Evolutionary conservation across 192 early-diverging fungal species (phyloP).

Genomic region (Coemansia sp.): DNA sequence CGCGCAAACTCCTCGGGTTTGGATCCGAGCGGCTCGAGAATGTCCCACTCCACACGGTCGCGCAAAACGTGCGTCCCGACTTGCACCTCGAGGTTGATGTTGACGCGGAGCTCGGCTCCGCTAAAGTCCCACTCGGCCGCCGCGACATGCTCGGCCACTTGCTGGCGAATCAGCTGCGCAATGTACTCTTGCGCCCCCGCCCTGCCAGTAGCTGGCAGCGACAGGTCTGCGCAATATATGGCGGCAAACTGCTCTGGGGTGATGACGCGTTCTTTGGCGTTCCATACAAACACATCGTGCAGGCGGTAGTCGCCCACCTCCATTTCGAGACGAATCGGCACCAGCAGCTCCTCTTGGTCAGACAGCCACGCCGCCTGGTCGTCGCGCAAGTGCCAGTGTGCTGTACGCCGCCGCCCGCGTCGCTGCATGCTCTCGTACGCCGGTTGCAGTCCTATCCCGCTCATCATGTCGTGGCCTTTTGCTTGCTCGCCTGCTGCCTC

Average conservation of each 20-base stretch:
- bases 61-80: conserved; percentile 75
- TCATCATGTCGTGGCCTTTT: conserved; percentile 37
- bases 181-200: conserved; percentile 33
- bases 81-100: conserved; percentile 75
- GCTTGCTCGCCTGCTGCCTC: conserved; percentile 23
- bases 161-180: conserved; percentile 50
- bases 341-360: conserved; percentile 69
- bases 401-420: conserved; percentile 44
- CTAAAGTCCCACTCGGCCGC: conserved; percentile 32
- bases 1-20: conserved; percentile 52
- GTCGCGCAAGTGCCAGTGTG: conserved; percentile 51
- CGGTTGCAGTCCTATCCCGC: conserved; percentile 42
- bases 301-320: conserved; percentile 84
- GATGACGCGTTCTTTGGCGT: conserved; percentile 76
- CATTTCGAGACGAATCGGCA: conserved; percentile 89
- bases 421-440: conserved; percentile 32
- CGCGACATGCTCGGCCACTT: conserved; percentile 48
- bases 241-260: conserved; percentile 85
- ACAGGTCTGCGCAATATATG: conserved; percentile 76
- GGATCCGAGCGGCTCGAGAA: conserved; percentile 54
- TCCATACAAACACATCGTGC: conserved; percentile 91
- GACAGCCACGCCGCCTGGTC: conserved; percentile 58
- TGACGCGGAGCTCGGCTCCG: conserved; percentile 48
- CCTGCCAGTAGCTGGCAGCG: conserved; percentile 51
- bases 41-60: conserved; percentile 94